Base-by-base conservation (phyloP, 331 rosid genomes). In the Malus hybrid region DNA sequence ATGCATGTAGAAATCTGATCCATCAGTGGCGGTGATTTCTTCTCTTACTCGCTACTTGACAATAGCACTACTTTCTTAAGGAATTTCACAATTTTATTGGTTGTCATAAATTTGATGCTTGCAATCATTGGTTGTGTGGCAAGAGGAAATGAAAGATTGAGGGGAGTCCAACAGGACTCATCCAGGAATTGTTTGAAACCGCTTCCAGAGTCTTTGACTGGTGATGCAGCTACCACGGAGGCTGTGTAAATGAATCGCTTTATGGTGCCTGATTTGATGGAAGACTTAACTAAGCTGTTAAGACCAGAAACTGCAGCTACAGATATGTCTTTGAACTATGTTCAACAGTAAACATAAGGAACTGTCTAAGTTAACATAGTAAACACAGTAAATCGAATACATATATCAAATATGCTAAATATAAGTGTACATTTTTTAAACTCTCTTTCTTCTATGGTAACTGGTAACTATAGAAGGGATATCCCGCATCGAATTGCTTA, bases 101-200 rank as follows among this genome's bases (percentile, higher is more conserved):
- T 39, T 39, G 12, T 9, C 46, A 9, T 39, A 56, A 56, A 19
- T 56, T 56, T 56, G 62, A 8, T 9, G 55, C 66, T 58, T 58
- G 34, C 75, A 55, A 19, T 12, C 34, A 72, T 7, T 2, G 2
- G 13, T 2, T 79, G 61, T 64, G 13, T 29, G 28, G 10, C 0
- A 69, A 72, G 6, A 44, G 57, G 14, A 32, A 42, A 30, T 14
- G 82, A 76, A 57, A 75, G 55, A 73, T 61, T 29, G 11, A 82
- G 74, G 26, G 91, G 86, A 6, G 89, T 86, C 89, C 87, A 82
- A 57, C 90, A 84, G 68, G 87, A 82, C 76, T 88, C 88, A 44
- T 88, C 85, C 13, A 84, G 6, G 52, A 39, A 53, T 42, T 70
- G 64, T 65, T 79, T 72, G 69, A 68, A 78, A 30, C 66, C 77